These are phyloP conservation scores for Coniochaeta sp. DNA, from an alignment of 2,329 filamentous ascomycete species.

Conservation along the genomic window DNA sequence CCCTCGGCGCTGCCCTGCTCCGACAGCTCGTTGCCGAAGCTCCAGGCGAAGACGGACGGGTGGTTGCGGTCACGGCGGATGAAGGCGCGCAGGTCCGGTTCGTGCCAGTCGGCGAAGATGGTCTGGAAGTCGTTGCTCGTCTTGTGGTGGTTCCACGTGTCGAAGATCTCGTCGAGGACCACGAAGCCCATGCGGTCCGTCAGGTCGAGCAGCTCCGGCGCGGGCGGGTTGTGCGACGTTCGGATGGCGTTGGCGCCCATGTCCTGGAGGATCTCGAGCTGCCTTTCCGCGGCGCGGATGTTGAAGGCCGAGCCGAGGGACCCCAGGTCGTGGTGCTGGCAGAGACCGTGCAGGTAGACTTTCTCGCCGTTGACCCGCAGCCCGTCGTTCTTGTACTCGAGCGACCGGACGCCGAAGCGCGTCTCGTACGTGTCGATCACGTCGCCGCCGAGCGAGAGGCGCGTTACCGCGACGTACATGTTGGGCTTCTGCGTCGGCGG, in stretches of 20 bases:
- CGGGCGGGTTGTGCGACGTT: slow-evolving; percentile 46
- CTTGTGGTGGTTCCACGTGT: slow-evolving; percentile 41
- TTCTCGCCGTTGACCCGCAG: slow-evolving; percentile 37
- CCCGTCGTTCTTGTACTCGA: slow-evolving; percentile 32
- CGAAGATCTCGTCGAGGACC: slow-evolving; percentile 47
- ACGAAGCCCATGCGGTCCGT: slow-evolving; percentile 42
- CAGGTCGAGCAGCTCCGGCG: slow-evolving; percentile 40
- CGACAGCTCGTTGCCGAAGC: slow-evolving; percentile 45
- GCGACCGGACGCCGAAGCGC: slow-evolving; percentile 38
- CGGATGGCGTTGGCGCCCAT: slow-evolving; percentile 43
- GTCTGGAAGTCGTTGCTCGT: slow-evolving; percentile 40
- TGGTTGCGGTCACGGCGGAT: slow-evolving; percentile 49
- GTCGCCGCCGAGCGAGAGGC: slow-evolving; percentile 18
- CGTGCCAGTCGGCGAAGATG: slow-evolving; percentile 45
- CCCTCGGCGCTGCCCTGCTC: slow-evolving; percentile 33
- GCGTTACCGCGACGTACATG: slow-evolving; percentile 38
- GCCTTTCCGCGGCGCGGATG: slow-evolving; percentile 35
- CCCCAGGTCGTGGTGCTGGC: slow-evolving; percentile 45
- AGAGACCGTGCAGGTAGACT: slow-evolving; percentile 36
- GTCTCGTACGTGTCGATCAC: slow-evolving; percentile 35
- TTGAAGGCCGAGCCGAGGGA: slow-evolving; percentile 44
- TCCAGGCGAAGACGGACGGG: slow-evolving; percentile 44
- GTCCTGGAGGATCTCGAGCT: slow-evolving; percentile 40
- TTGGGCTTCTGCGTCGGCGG: slow-evolving; percentile 35
- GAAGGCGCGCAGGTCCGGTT: slow-evolving; percentile 42